Conservation (phyloP, 768 basidiomycete species). For the Porpolomopsis calyptriformis region DNA sequence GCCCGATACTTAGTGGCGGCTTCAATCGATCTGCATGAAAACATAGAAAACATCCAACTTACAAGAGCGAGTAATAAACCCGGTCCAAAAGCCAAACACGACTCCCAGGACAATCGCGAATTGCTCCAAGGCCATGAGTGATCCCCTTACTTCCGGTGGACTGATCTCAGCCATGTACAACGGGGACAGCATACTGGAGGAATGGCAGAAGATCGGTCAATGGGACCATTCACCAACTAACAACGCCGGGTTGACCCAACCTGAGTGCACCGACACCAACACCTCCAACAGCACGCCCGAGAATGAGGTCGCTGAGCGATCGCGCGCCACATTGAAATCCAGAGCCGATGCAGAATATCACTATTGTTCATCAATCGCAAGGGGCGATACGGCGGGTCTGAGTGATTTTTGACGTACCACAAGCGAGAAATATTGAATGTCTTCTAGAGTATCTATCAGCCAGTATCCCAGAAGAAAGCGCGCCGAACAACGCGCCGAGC, state of each 20-base stretch:
- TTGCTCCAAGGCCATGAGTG: constrained; percentile 71
- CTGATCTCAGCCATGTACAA: constrained; percentile 82
- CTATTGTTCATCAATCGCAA: constrained; percentile 22
- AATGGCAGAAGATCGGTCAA: too few species aligned
- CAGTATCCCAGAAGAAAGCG: constrained; percentile 52
- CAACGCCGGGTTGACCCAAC: constrained; percentile 22
- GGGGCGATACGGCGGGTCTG: neutral
- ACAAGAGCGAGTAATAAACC: constrained; percentile 62
- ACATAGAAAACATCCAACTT: constrained; percentile 15
- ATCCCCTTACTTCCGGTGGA: constrained; percentile 69
- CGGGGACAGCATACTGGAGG: constrained; percentile 59
- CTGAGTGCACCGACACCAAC: constrained; percentile 71
- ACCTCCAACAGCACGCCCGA: constrained; percentile 69
- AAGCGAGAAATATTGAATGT: constrained; percentile 56
- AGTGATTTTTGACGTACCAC: constrained; percentile 34
- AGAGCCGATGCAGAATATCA: constrained; percentile 64
- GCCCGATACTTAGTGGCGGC: constrained; percentile 35
- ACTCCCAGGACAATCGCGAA: constrained; percentile 74
- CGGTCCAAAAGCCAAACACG: constrained; percentile 76
- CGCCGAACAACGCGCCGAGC: constrained; percentile 70
- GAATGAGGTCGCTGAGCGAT: constrained; percentile 43
- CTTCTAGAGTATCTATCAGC: constrained; percentile 62
- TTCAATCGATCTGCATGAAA: neutral
- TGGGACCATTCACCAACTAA: neutral
- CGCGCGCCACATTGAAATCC: constrained; percentile 54